A percentile compares a stretch with the other conserved stretches of the same genome.
Evolutionary conservation across 2,329 filamentous ascomycete species (phyloP).

Genomic region (Orbilia brochopaga): DNA sequence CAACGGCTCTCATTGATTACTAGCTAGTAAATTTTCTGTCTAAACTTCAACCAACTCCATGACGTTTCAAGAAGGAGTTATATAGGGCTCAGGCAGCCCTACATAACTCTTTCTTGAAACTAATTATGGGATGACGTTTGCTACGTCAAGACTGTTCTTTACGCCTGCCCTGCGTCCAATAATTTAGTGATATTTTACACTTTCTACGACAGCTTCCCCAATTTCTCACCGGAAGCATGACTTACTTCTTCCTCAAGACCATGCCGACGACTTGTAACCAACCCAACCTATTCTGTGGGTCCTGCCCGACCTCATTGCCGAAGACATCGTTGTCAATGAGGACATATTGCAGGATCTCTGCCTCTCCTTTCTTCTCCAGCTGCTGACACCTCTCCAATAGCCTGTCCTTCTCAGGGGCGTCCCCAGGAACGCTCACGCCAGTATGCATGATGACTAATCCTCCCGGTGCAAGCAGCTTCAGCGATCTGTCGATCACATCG

Average conservation of each 20-base stretch:
- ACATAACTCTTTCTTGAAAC: too few species aligned
- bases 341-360: background rate
- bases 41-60: too few species aligned
- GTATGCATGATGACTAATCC: background rate
- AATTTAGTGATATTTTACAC: too few species aligned
- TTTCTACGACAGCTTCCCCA: too few species aligned
- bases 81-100: too few species aligned
- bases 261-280: background rate
- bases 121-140: too few species aligned
- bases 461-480: background rate
- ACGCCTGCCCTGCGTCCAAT: too few species aligned
- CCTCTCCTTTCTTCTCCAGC: background rate
- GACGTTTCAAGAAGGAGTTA: too few species aligned
- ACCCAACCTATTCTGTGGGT: background rate
- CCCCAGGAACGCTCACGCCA: background rate
- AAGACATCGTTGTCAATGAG: conserved; percentile 10
- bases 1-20: too few species aligned
- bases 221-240: background rate
- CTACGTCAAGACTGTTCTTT: too few species aligned
- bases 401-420: background rate
- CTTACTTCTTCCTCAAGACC: background rate
- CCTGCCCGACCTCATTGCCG: background rate
- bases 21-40: too few species aligned
- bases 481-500: background rate
- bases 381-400: background rate